Evolutionary conservation across 495 filamentous ascomycete species (phyloP).

Genomic region (Neurospora sp.): DNA sequence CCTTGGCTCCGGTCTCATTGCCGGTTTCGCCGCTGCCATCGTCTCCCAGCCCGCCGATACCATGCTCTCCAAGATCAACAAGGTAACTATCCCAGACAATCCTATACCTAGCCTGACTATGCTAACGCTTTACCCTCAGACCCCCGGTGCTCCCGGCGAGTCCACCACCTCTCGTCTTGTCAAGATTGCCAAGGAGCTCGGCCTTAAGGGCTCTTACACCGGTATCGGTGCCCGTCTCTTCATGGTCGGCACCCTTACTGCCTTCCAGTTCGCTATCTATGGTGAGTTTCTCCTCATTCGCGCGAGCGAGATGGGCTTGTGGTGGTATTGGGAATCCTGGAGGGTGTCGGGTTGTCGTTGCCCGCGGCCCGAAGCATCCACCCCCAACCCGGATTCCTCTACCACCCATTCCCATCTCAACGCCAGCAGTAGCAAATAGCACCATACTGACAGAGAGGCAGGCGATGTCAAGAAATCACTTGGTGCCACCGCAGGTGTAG

Average conservation of each 20-base stretch:
- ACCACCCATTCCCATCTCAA: not conserved
- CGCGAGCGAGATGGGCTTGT: not conserved
- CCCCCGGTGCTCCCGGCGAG: slow-evolving; percentile 90
- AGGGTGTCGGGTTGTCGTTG: not conserved
- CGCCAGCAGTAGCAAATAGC: not conserved
- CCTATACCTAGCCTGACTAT: not conserved
- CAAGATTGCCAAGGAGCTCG: slow-evolving; percentile 95
- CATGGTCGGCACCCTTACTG: slow-evolving; percentile 69
- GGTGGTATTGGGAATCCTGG: not conserved
- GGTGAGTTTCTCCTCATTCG: slow-evolving; percentile 30
- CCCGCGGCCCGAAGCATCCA: not conserved
- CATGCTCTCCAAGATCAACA: slow-evolving; percentile 99
- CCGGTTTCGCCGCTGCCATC: slow-evolving; percentile 93
- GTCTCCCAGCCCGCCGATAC: slow-evolving; percentile 98
- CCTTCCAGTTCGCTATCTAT: slow-evolving; percentile 96
- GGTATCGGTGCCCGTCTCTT: slow-evolving; percentile 93
- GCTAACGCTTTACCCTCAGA: slow-evolving; percentile 27
- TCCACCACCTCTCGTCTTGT: slow-evolving; percentile 81
- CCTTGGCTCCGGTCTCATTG: slow-evolving; percentile 89
- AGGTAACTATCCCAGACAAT: slow-evolving; percentile 19
- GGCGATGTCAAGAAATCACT: slow-evolving; percentile 32
- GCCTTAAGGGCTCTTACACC: slow-evolving; percentile 74
- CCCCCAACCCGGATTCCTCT: not conserved
- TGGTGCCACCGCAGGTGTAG: slow-evolving; percentile 63
- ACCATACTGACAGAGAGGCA: too few species aligned